Evolutionary conservation across 108 stramenopile genomes (phyloP).

Genomic region (Mayamaea pseudoterrestris): DNA sequence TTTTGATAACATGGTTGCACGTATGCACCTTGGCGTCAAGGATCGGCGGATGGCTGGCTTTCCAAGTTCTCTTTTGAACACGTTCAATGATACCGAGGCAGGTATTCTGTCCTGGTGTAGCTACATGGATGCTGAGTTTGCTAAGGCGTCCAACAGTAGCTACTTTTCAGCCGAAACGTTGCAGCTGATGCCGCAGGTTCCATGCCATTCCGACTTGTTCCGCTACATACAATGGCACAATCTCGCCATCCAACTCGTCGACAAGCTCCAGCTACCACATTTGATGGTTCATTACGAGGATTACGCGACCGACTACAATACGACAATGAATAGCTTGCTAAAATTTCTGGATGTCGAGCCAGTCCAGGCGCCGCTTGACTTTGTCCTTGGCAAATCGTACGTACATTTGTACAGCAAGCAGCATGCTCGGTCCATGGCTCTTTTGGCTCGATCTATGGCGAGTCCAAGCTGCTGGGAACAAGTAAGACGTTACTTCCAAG

Average conservation of each 20-base stretch:
- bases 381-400: no score
- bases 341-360: slow-evolving; percentile 8
- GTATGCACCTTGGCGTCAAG: slow-evolving; percentile 43
- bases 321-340: not conserved
- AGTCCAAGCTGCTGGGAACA: no score
- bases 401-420: no score
- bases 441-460: no score
- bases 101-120: slow-evolving; percentile 11
- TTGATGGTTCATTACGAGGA: not conserved
- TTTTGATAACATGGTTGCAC: slow-evolving; percentile 47
- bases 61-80: not conserved
- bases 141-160: slow-evolving; percentile 2
- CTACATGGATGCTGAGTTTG: slow-evolving; percentile 5
- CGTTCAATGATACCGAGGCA: slow-evolving; percentile 1
- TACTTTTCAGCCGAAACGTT: not conserved
- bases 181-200: slow-evolving; percentile 8
- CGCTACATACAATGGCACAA: slow-evolving; percentile 58
- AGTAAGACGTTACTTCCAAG: no score
- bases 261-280: not conserved
- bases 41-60: no score
- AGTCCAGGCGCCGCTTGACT: not conserved
- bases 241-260: not conserved
- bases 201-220: slow-evolving; percentile 42
- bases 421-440: no score
- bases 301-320: slow-evolving; percentile 1